Evolutionary conservation across 768 basidiomycete species (phyloP).

Genomic region (Boletus huronensis): DNA sequence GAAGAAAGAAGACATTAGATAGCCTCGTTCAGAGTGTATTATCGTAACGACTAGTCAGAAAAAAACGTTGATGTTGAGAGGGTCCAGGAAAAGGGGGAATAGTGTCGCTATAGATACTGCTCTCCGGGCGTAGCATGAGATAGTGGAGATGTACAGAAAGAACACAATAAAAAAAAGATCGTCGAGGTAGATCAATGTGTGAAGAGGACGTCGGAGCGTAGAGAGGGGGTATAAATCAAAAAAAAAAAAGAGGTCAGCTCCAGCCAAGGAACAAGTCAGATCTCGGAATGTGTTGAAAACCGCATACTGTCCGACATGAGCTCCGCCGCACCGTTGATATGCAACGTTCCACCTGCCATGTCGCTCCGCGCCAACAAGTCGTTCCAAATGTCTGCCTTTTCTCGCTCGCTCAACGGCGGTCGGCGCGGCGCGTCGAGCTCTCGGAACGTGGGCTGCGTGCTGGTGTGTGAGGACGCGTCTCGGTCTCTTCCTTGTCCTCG

Average conservation of each 20-base stretch:
- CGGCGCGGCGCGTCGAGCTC: conserved; percentile 38
- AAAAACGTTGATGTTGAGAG: background rate
- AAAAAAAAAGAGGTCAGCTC: background rate
- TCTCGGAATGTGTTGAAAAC: conserved; percentile 33
- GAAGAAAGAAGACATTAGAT: background rate
- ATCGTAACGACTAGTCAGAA: background rate
- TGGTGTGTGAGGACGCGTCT: conserved; percentile 11
- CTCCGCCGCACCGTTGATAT: conserved; percentile 38
- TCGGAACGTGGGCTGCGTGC: conserved; percentile 45
- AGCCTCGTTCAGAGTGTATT: conserved; percentile 9
- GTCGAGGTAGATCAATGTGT: background rate
- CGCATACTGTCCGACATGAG: conserved; percentile 44
- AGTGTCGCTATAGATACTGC: conserved; percentile 9
- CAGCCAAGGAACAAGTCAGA: background rate
- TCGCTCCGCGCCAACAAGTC: conserved; percentile 64
- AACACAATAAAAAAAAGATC: background rate
- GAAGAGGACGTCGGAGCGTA: background rate
- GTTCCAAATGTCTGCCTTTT: conserved; percentile 72
- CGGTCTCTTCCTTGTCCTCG: conserved; percentile 1
- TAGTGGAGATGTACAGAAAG: conserved; percentile 6
- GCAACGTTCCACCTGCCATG: conserved; percentile 70
- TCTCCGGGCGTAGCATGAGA: conserved; percentile 3
- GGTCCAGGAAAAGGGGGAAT: background rate
- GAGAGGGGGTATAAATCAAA: background rate
- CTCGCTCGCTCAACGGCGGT: conserved; percentile 53